phyloP scores from a whole-genome alignment of 169 alveolate species.

The Eimeria acervulina region DNA sequence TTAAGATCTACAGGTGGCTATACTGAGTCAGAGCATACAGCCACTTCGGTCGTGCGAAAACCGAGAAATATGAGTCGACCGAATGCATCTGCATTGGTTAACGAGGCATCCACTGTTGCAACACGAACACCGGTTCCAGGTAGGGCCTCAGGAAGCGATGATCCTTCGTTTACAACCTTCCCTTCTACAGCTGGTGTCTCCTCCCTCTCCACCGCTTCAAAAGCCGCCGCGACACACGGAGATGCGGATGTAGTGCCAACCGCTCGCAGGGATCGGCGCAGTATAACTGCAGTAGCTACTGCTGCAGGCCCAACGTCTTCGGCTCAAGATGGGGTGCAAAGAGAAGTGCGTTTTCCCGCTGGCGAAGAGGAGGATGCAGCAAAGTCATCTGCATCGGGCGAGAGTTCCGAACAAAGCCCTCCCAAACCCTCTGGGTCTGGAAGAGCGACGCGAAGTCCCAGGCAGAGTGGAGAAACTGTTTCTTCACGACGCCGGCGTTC shows the following conservation, averaged over 20 bases:
- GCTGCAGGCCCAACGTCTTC: not conserved
- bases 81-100: not conserved
- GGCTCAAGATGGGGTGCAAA: not conserved
- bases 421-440: not conserved
- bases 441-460: not conserved
- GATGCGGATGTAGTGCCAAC: not conserved
- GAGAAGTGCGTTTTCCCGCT: not conserved
- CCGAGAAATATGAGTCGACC: not conserved
- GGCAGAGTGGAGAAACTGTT: not conserved
- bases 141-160: not conserved
- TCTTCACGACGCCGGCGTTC: not conserved
- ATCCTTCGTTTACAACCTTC: not conserved
- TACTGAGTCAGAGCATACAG: not conserved
- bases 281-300: not conserved
- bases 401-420: not conserved
- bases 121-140: not conserved
- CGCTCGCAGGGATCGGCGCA: not conserved
- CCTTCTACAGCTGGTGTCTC: not conserved
- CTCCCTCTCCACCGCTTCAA: not conserved
- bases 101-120: not conserved
- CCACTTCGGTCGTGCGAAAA: not conserved
- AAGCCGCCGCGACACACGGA: not conserved
- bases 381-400: not conserved
- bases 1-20: not conserved
- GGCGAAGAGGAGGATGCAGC: not conserved